phyloP scores from a whole-genome alignment of 2,329 filamentous ascomycete species.

The Claviceps humidiphila region DNA sequence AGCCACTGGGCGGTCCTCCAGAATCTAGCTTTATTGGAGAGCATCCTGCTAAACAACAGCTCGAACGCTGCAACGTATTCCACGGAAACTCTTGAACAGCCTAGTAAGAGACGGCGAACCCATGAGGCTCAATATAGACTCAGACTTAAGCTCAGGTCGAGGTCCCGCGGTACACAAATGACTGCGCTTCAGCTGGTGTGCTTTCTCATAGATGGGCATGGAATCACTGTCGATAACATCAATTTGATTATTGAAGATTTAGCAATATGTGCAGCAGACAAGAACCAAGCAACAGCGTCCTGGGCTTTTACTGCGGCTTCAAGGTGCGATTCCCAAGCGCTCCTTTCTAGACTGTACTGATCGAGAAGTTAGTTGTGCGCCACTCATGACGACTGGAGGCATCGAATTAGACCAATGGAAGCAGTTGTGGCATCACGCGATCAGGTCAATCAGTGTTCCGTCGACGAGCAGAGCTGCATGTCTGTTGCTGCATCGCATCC shows the following conservation, averaged over 20 bases:
- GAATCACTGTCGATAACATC: conserved; percentile 37
- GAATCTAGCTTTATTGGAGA: conserved; percentile 44
- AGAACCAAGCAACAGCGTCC: conserved; percentile 50
- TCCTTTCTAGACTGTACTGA: conserved; percentile 9
- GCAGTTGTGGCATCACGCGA: conserved; percentile 62
- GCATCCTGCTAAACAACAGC: conserved; percentile 24
- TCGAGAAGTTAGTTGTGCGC: conserved; percentile 17
- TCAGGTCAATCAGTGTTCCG: conserved; percentile 56
- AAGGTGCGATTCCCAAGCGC: conserved; percentile 39
- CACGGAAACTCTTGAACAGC: conserved; percentile 27
- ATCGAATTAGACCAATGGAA: conserved; percentile 42
- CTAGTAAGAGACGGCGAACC: conserved; percentile 39
- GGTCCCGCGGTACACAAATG: conserved; percentile 29
- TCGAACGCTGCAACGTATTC: conserved; percentile 11
- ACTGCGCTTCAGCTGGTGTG: conserved; percentile 45
- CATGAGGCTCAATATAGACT: conserved; percentile 31
- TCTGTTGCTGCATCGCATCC: conserved; percentile 54
- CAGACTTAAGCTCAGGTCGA: conserved; percentile 32
- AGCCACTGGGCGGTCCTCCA: conserved; percentile 48
- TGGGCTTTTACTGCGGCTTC: conserved; percentile 81
- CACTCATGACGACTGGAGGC: conserved; percentile 20
- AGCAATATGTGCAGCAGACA: conserved; percentile 49
- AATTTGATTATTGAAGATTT: conserved; percentile 45
- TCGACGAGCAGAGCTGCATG: conserved; percentile 66
- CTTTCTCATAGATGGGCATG: conserved; percentile 37